Conservation (phyloP, 169 alveolate species). For the Plasmodium gaboni region DNA sequence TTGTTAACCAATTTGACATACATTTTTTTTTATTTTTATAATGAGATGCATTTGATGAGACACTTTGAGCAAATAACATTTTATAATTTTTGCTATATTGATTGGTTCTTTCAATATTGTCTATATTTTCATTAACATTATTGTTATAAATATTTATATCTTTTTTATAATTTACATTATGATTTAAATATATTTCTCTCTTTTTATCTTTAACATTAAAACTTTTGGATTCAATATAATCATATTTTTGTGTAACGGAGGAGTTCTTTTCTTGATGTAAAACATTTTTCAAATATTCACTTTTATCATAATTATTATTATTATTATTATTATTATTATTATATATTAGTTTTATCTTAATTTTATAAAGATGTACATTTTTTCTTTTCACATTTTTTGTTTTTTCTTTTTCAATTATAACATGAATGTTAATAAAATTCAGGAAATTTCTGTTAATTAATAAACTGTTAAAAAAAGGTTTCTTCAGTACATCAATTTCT, state of each 20-base stretch:
- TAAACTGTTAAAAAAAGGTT: slow-evolving; percentile 40
- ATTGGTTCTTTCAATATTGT: not conserved
- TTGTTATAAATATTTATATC: not conserved
- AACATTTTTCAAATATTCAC: not conserved
- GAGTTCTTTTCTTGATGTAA: not conserved
- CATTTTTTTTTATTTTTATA: not conserved
- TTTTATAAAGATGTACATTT: slow-evolving; percentile 47
- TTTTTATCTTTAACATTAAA: too few species aligned
- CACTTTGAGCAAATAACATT: not conserved
- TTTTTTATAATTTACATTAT: not conserved
- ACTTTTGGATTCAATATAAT: too few species aligned
- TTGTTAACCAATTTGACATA: not conserved
- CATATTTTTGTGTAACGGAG: not conserved
- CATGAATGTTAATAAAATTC: slow-evolving; percentile 26
- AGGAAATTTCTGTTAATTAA: slow-evolving; percentile 13
- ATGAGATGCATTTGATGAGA: not conserved
- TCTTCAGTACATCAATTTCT: slow-evolving; percentile 12
- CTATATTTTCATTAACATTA: not conserved
- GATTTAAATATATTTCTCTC: slow-evolving; percentile 2
- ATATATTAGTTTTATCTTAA: slow-evolving; percentile 29
- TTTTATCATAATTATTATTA: not conserved
- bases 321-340: not conserved
- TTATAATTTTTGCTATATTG: not conserved
- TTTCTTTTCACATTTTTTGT: not conserved
- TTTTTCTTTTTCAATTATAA: slow-evolving; percentile 35